phyloP scores from a whole-genome alignment of 148 eudicot species.

The Mesembryanthemum crystallinum region DNA sequence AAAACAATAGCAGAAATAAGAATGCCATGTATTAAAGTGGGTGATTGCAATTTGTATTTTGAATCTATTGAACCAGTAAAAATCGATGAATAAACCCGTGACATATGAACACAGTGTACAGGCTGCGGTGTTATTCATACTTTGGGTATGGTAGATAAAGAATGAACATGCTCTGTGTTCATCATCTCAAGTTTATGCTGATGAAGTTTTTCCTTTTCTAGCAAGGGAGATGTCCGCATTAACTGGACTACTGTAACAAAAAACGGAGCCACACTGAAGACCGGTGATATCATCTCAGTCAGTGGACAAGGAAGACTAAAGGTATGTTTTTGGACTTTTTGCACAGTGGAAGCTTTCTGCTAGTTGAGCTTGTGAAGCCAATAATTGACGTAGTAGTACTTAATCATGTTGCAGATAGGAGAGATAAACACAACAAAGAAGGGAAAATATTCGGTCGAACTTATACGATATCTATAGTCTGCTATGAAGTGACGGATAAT shows the following conservation, averaged over 20 bases:
- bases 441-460: slow-evolving; percentile 82
- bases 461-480: slow-evolving; percentile 51
- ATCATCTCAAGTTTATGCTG: slow-evolving; percentile 2
- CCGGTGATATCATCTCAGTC: slow-evolving; percentile 79
- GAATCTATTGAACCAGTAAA: no score
- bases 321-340: slow-evolving; percentile 36
- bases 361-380: not conserved
- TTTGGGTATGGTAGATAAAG: no score
- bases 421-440: slow-evolving; percentile 77
- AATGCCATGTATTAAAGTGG: no score
- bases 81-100: no score
- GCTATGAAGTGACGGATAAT: not conserved
- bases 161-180: not conserved
- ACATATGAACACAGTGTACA: no score
- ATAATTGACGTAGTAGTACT: not conserved
- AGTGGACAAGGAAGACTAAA: slow-evolving; percentile 84
- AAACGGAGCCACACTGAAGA: slow-evolving; percentile 59
- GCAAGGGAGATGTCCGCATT: slow-evolving; percentile 79
- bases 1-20: no score
- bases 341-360: not conserved
- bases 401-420: slow-evolving; percentile 56
- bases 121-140: no score
- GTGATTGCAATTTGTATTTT: no score
- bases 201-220: slow-evolving; percentile 22
- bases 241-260: slow-evolving; percentile 76